phyloP scores from a whole-genome alignment of 2,329 filamentous ascomycete genomes.

The Stachybotrys elegans region DNA sequence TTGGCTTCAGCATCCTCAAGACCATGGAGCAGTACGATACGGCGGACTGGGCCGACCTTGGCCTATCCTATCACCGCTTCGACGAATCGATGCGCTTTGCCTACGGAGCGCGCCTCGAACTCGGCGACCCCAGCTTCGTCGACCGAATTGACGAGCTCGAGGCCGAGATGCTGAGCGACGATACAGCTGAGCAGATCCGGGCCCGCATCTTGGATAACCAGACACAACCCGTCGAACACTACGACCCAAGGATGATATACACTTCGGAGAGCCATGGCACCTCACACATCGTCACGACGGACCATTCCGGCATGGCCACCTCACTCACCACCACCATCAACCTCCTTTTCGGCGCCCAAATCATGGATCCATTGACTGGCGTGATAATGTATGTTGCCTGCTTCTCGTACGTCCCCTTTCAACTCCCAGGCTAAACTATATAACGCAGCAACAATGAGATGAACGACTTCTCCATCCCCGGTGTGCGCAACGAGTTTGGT shows the following conservation, averaged over 20 bases:
- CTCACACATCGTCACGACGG: constrained; percentile 67
- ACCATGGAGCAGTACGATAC: constrained; percentile 71
- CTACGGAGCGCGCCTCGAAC: constrained; percentile 71
- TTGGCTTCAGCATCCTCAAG: constrained; percentile 73
- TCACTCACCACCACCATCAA: constrained; percentile 86
- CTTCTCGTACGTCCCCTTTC: no score
- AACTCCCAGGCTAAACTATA: constrained; percentile 9
- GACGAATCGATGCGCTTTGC: constrained; percentile 87
- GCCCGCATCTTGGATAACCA: constrained; percentile 63
- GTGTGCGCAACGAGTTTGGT: constrained; percentile 72
- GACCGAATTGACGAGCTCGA: constrained; percentile 59
- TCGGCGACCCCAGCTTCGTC: constrained; percentile 80
- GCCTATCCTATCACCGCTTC: constrained; percentile 74
- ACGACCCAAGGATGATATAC: constrained; percentile 65
- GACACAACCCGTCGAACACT: constrained; percentile 68
- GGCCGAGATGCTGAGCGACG: constrained; percentile 57
- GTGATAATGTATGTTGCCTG: constrained; percentile 61
- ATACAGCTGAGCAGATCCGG: constrained; percentile 55
- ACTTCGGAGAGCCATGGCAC: constrained; percentile 68
- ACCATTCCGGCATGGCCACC: constrained; percentile 68
- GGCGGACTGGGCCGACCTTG: constrained; percentile 46
- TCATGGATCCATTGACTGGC: constrained; percentile 78
- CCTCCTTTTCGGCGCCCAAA: constrained; percentile 72
- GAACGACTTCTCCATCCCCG: constrained; percentile 84
- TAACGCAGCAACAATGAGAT: constrained; percentile 55